These are phyloP conservation scores for Vitis labrusca DNA, from an alignment of 164 flowering plant species.

Conservation along the genomic window DNA sequence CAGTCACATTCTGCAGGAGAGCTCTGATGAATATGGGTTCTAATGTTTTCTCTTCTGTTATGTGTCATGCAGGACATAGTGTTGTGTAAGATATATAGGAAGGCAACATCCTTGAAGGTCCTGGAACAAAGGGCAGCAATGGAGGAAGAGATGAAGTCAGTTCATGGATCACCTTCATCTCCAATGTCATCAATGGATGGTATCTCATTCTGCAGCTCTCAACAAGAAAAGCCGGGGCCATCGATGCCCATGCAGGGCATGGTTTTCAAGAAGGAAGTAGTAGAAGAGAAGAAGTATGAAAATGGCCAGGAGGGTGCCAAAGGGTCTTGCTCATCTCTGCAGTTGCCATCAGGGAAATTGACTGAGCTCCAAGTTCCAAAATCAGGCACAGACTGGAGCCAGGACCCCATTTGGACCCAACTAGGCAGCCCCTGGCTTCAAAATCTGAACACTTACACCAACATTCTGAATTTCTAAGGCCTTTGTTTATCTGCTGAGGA, in stretches of 20 bases:
- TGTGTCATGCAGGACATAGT: slow-evolving; percentile 58
- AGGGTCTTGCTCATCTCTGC: slow-evolving; percentile 9
- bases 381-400: slow-evolving; percentile 52
- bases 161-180: slow-evolving; percentile 16
- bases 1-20: too few relatives aligned
- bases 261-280: slow-evolving; percentile 23
- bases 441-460: slow-evolving; percentile 32
- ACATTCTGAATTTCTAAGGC: slow-evolving; percentile 33
- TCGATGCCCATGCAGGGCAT: neutral
- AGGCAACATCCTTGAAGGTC: slow-evolving; percentile 88
- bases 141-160: slow-evolving; percentile 47
- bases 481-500: neutral
- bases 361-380: slow-evolving; percentile 71
- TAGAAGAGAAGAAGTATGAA: slow-evolving; percentile 5
- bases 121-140: slow-evolving; percentile 81
- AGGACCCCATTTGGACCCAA: slow-evolving; percentile 49
- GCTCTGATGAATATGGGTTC: too few relatives aligned
- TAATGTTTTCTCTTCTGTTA: too few relatives aligned
- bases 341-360: slow-evolving; percentile 28
- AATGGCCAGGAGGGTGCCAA: slow-evolving; percentile 9
- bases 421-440: slow-evolving; percentile 70
- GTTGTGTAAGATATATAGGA: slow-evolving; percentile 83
- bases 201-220: slow-evolving; percentile 18
- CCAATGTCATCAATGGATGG: slow-evolving; percentile 20
- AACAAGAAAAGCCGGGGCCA: slow-evolving; percentile 10